Evolutionary conservation across 2,329 filamentous ascomycete genomes (phyloP).

Genomic region (Hysterium pulicare): DNA sequence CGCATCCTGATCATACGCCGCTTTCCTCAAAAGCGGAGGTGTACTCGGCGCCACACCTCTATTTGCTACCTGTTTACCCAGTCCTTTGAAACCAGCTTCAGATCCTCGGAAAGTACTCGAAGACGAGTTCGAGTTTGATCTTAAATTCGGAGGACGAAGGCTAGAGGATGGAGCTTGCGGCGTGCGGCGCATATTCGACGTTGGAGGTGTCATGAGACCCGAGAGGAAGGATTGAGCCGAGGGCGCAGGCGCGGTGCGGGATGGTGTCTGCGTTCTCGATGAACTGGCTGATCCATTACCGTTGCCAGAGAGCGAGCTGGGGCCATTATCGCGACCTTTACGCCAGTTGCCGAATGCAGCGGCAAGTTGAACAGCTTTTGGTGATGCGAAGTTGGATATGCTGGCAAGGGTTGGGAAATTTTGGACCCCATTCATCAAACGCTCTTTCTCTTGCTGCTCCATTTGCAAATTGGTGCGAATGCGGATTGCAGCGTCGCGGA

Average conservation of each 20-base stretch:
- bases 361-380: conserved; percentile 83
- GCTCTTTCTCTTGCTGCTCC: conserved; percentile 93
- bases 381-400: conserved; percentile 72
- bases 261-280: conserved; percentile 33
- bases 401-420: conserved; percentile 74
- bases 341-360: conserved; percentile 98
- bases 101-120: conserved; percentile 13
- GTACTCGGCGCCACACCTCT: conserved; percentile 34
- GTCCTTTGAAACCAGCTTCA: conserved; percentile 27
- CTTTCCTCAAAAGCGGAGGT: conserved; percentile 54
- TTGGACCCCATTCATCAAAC: conserved; percentile 65
- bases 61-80: conserved; percentile 22
- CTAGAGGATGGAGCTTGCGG: conserved; percentile 45
- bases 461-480: conserved; percentile 94
- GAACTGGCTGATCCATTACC: conserved; percentile 22
- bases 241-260: conserved; percentile 38
- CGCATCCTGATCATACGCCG: conserved; percentile 59
- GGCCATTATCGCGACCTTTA: conserved; percentile 54
- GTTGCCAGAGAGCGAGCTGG: conserved; percentile 43
- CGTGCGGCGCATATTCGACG: conserved; percentile 65
- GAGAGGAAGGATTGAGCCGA: conserved; percentile 63
- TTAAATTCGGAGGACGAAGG: conserved; percentile 22
- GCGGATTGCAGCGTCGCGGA: conserved; percentile 88
- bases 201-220: conserved; percentile 86
- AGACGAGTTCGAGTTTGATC: conserved; percentile 27